A percentile compares a stretch with the other conserved stretches of the same genome.
Conservation (phyloP, 148 eudicot species). For the Spergularia bocconei region DNA sequence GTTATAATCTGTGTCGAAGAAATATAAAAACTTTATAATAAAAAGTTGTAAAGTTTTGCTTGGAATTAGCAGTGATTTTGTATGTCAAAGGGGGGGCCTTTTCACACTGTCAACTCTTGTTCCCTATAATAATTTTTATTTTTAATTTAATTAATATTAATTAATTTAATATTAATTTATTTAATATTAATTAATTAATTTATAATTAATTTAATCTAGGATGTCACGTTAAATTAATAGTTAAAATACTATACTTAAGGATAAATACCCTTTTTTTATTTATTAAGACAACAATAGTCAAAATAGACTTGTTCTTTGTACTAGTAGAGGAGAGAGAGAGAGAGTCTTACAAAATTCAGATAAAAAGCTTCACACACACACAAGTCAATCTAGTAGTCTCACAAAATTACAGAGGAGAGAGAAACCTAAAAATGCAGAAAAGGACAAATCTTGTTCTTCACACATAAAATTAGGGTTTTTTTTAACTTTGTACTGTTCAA, state of each 20-base stretch:
- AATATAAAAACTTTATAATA: constrained; percentile 2
- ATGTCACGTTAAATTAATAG: constrained; percentile 17
- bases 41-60: constrained; percentile 11
- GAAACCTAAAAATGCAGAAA: constrained; percentile 11
- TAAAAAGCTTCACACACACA: constrained; percentile 9
- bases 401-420: constrained; percentile 27
- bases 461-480: constrained; percentile 32
- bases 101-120: constrained; percentile 36
- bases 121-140: background rate
- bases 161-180: too few species aligned
- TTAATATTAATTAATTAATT: background rate
- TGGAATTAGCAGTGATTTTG: constrained; percentile 24
- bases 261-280: background rate
- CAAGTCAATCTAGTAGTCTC: constrained; percentile 31
- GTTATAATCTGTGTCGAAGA: constrained; percentile 27
- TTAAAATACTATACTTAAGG: constrained; percentile 4
- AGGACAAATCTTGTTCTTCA: constrained; percentile 34
- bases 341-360: constrained; percentile 25
- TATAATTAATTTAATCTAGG: constrained; percentile 18
- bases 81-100: constrained; percentile 33
- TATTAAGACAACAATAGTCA: constrained; percentile 14
- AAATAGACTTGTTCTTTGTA: constrained; percentile 6
- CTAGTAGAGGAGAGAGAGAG: background rate
- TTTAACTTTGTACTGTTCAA: background rate
- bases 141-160: too few species aligned